A percentile compares a stretch with the other conserved stretches of the same genome.
Conservation (phyloP, 345 rosid genomes). For the Eucalyptus regnans region DNA sequence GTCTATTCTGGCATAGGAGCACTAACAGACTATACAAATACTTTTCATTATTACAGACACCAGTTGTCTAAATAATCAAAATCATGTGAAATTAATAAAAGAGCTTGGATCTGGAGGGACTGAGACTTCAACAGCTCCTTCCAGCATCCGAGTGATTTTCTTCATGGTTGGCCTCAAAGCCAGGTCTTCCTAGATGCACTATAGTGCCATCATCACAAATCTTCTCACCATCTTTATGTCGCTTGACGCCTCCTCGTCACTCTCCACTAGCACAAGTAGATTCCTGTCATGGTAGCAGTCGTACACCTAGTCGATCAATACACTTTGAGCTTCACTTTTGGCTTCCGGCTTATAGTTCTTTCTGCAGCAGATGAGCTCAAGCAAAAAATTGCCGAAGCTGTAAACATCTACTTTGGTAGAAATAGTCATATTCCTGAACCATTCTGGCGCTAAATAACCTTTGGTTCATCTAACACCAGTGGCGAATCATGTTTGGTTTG, state of each 20-base stretch:
- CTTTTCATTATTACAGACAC: too few relatives aligned
- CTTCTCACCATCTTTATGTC: not conserved
- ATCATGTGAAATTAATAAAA: too few relatives aligned
- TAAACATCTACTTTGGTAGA: conserved; percentile 12
- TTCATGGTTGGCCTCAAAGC: too few relatives aligned
- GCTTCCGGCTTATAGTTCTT: not conserved
- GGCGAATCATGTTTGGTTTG: not conserved
- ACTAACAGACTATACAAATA: too few relatives aligned
- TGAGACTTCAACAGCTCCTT: too few relatives aligned
- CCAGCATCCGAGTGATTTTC: too few relatives aligned
- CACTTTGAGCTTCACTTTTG: not conserved
- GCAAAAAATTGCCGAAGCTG: conserved; percentile 6
- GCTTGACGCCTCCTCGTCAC: not conserved
- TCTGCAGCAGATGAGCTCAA: conserved; percentile 3
- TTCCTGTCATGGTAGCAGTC: not conserved
- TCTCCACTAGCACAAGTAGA: not conserved
- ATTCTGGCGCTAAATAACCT: not conserved
- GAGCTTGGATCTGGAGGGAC: too few relatives aligned
- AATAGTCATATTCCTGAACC: not conserved
- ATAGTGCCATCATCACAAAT: too few relatives aligned
- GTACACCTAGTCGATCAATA: not conserved
- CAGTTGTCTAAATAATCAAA: not conserved
- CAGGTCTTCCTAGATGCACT: too few relatives aligned
- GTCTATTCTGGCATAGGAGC: not conserved
- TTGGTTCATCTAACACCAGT: not conserved